phyloP scores from a whole-genome alignment of 176 grass and related monocot species.

The Saccharum officinarum region DNA sequence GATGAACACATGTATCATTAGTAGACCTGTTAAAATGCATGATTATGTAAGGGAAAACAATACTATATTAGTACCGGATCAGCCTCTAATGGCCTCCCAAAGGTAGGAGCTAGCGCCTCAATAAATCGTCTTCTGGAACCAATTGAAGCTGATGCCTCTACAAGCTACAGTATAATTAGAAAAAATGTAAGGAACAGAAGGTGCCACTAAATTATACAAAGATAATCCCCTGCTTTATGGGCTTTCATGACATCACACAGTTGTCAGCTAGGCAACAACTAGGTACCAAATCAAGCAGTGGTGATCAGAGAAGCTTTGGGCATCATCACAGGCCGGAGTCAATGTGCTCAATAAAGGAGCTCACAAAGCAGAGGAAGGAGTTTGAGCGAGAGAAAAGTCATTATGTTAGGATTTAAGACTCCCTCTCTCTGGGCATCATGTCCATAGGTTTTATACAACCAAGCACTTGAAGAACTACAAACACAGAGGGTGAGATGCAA shows the following conservation, averaged over 20 bases:
- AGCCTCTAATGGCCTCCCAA: conserved; percentile 88
- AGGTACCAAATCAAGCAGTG: neutral
- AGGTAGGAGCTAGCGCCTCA: conserved; percentile 73
- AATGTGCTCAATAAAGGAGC: neutral
- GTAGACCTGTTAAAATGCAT: conserved; percentile 6
- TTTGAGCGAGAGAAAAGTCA: neutral
- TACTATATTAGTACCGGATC: conserved; percentile 59
- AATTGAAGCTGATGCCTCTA: conserved; percentile 88
- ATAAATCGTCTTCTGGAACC: conserved; percentile 94
- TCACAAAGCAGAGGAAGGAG: neutral
- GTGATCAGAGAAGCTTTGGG: neutral
- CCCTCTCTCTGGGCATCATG: neutral
- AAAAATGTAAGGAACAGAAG: neutral
- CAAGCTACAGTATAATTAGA: conserved; percentile 55
- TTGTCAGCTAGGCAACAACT: neutral
- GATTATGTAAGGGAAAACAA: conserved; percentile 19
- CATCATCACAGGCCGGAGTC: neutral
- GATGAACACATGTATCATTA: conserved; percentile 26
- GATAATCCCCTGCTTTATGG: neutral
- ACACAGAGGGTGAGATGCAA: conserved; percentile 3
- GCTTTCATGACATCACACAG: neutral
- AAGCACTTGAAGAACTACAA: neutral
- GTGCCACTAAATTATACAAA: conserved; percentile 4
- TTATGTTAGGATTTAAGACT: neutral
- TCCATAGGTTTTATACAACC: neutral